Evolutionary conservation across 2,329 filamentous ascomycete species (phyloP), one percentile per base, ranked within the genome.

Genomic region (Penicillium griseofulvum): DNA sequence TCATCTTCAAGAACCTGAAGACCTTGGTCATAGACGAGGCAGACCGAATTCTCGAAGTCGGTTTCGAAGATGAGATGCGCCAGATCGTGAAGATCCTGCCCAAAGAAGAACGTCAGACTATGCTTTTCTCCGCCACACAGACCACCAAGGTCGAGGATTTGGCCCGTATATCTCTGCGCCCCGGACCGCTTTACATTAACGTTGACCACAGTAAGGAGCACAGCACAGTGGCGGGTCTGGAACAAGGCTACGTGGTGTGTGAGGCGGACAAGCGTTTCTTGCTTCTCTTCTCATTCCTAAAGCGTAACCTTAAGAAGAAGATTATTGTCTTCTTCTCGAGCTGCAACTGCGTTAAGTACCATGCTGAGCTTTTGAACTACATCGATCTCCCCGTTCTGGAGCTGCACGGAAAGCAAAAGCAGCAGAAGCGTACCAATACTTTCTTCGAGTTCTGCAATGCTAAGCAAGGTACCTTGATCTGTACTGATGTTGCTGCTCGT

Each of bases 81-180:
- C 88, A 95, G 73, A 96, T 99, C 65, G 87, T 97, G 74, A 95
- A 95, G 81, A 94, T 97, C 52, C 79, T 97, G 17, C 90, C 92
- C 44, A 88, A 88, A 64, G 87, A 95, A 55, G 86, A 92, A 63
- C 82, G 94, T 57, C 93, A 97, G 76, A 97, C 92, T 0, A 94
- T 96, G 87, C 84, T 99, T n/a, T 99, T 99, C 81, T 97, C 91
- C 14, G 94, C 94, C 14, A 99, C 94, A 5, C 94, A 97, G 75
- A 99, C 94, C 3, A 97, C 93, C 53, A 97, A 99, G 78, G 94
- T 99, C 64, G 93, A 97, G 76, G 94, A 99, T 74, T 82, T 99
- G 52, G 94, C 94, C 1, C 83, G 94, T 60, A 96, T 99, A 70
- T 99, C 94, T 5, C 82, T 99, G 45, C 86, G 91, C 34, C 88